These are phyloP conservation scores for Harringtonia lauricola DNA, from an alignment of 2,329 filamentous ascomycete genomes.

Conservation along the genomic window DNA sequence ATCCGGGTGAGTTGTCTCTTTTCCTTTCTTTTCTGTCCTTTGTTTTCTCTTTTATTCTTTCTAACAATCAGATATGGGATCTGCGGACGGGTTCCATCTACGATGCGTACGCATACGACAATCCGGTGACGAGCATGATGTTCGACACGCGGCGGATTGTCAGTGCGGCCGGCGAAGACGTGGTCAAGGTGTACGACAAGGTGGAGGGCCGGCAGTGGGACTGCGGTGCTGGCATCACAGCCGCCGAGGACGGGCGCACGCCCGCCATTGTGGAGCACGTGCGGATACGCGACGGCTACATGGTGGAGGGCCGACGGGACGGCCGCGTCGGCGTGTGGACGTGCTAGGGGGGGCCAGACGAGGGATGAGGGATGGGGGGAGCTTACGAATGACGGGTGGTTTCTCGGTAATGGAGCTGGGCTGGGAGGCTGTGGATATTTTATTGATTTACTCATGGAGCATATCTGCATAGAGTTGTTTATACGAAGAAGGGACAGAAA, in stretches of 20 bases:
- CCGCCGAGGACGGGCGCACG: constrained; percentile 52
- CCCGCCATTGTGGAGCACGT: constrained; percentile 72
- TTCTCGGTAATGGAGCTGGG: too few relatives aligned
- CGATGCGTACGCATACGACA: constrained; percentile 92
- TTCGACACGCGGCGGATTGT: constrained; percentile 88
- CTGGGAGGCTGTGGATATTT: too few relatives aligned
- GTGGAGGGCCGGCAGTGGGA: constrained; percentile 93
- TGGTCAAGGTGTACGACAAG: constrained; percentile 98
- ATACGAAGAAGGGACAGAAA: too few relatives aligned
- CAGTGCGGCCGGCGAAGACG: constrained; percentile 78
- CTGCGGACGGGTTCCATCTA: constrained; percentile 90
- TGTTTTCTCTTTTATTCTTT: not conserved
- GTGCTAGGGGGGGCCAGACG: constrained; percentile 33
- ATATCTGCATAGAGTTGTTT: too few relatives aligned
- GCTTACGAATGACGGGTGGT: too few relatives aligned
- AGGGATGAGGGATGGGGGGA: not conserved
- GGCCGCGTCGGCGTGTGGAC: constrained; percentile 88
- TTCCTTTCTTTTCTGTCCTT: not conserved
- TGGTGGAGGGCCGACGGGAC: constrained; percentile 81
- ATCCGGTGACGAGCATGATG: constrained; percentile 90
- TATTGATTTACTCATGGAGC: too few relatives aligned
- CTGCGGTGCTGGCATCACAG: constrained; percentile 71
- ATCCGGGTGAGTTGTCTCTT: constrained; percentile 63
- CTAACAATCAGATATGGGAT: constrained; percentile 74
- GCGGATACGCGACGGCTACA: constrained; percentile 84